Evolutionary conservation across 768 basidiomycete species (phyloP), one percentile per base, ranked within the genome.

Genomic region (Rhizopogon rudus): DNA sequence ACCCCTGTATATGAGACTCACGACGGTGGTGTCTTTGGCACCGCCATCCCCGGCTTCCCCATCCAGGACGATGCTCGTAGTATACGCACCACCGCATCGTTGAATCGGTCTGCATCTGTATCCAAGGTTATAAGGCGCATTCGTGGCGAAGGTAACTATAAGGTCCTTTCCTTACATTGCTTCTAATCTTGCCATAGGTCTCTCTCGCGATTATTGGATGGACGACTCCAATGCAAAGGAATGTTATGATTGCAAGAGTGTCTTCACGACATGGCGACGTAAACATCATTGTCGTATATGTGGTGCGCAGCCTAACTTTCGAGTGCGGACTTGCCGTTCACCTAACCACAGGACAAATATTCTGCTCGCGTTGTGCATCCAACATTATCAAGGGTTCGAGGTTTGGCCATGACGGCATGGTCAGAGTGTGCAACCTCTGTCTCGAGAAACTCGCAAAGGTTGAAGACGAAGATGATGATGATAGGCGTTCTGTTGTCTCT

Each of bases 211-310:
- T 65, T 98, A 98, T 66, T 99, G 97, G 97, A 98, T 98, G 94
- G 91, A 93, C 57, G 95, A 98, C 65, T 93, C 93, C 64, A 88
- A 90, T 53, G 92, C 91, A 63, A 97, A 89, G 66, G 93, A 97
- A 64, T 96, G 94, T 65, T 96, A 93, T 67, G 94, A 95, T 69
- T 97, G 94, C 75, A 92, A 93, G 70, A 91, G 90, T 60, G 78
- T 90, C 48, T 99, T 99, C 72, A 92, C 93, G 0, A 82, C 94
- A 2, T 98, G 93, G 92, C 75, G 95, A 51, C 76, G 97, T 59
- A 97, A 95, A 69, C 97, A 99, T 64, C 97, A 99, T 67, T 99
- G 97, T 72, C 84, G 97, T 12, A 93, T 98, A 69, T 98, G 97
- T 66, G 93, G 93, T 88, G 65, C 54, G 80, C 71, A 51, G 39